Base-by-base conservation (phyloP, 2,329 filamentous ascomycete species). In the Penicillium brevicompactum region DNA sequence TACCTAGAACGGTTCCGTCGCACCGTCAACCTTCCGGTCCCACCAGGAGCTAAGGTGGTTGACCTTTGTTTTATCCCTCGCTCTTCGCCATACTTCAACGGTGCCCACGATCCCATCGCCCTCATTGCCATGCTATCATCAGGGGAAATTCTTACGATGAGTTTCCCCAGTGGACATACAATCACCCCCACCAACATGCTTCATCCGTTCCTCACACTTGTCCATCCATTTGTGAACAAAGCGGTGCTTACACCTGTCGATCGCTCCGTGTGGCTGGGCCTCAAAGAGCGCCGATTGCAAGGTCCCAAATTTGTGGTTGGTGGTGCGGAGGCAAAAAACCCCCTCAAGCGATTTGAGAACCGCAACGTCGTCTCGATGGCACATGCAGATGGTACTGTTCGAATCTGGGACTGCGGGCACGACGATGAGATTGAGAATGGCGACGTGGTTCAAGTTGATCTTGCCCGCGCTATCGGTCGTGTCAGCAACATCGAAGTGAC, bases 171-270 rank as follows among this genome's bases (percentile, higher is more conserved):
- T 46, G 94, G 94, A 27, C 90, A 92, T 72, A 89, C 91, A 1
- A 95, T 97, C 52, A 90, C 87, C 27, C 92, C 94, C 1, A 96
- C 92, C 4, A 96, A 97, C 67, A 91, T 96, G 74, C 82, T 99
- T 5, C 93, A 96, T 67, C 84, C 92, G 0, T 96, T 90, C 2
- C 77, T 97, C 44, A 89, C 89, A 1, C 90, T 97, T 59, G 88
- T 96, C 6, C 92, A 97, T 68, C 94, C 94, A 0, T 97, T 96
- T 69, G 85, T 94, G 55, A 89, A 85, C 51, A 86, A 87, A 48
- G 80, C 90, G 49, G 82, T 84, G 14, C 80, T 95, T n/a, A 83
- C 90, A 9, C 83, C 85, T 11, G 80, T 97, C 10, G 87, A 91
- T 46, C 85, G 94, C 27, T 86, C 86, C 7, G 84, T 87, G 60